These are phyloP conservation scores for Trametes cubensis DNA, from an alignment of 768 basidiomycete genomes.

Conservation along the genomic window DNA sequence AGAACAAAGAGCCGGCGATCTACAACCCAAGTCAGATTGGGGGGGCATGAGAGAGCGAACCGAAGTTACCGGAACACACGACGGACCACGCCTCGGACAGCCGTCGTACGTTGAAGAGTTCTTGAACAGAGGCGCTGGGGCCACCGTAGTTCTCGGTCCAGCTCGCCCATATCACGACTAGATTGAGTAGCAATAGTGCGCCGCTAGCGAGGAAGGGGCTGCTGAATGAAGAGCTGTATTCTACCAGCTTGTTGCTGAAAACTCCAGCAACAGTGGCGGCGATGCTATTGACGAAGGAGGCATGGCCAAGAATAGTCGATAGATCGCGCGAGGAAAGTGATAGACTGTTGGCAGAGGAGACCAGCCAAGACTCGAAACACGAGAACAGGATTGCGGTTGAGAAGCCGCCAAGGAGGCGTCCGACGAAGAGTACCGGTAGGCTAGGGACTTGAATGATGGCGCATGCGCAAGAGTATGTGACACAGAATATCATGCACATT, in stretches of 20 bases:
- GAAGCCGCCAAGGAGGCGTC: conserved; percentile 67
- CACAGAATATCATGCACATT: conserved; percentile 71
- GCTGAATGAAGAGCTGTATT: conserved; percentile 50
- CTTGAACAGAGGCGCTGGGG: conserved; percentile 18
- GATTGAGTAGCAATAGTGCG: conserved; percentile 52
- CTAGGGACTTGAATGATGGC: conserved; percentile 56
- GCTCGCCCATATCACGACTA: conserved; percentile 54
- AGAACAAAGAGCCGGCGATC: conserved; percentile 65
- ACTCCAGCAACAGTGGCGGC: conserved; percentile 72
- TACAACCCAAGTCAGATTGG: conserved; percentile 28
- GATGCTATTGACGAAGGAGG: conserved; percentile 72
- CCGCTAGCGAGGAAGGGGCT: conserved; percentile 72
- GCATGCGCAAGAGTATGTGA: conserved; percentile 65
- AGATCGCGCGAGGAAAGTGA: conserved; percentile 59
- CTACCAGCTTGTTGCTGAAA: conserved; percentile 66
- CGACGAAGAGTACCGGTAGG: conserved; percentile 62
- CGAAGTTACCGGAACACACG: conserved; percentile 36
- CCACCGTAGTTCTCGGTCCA: conserved; percentile 76
- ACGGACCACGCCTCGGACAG: conserved; percentile 60
- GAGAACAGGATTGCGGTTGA: conserved; percentile 79
- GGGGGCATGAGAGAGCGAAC: background rate
- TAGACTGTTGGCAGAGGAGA: conserved; percentile 58
- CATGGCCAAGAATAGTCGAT: conserved; percentile 71
- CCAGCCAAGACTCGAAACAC: conserved; percentile 77
- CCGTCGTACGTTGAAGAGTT: conserved; percentile 52